Conservation (phyloP, 2,329 filamentous ascomycete species). For the Scedosporium minutisporum region DNA sequence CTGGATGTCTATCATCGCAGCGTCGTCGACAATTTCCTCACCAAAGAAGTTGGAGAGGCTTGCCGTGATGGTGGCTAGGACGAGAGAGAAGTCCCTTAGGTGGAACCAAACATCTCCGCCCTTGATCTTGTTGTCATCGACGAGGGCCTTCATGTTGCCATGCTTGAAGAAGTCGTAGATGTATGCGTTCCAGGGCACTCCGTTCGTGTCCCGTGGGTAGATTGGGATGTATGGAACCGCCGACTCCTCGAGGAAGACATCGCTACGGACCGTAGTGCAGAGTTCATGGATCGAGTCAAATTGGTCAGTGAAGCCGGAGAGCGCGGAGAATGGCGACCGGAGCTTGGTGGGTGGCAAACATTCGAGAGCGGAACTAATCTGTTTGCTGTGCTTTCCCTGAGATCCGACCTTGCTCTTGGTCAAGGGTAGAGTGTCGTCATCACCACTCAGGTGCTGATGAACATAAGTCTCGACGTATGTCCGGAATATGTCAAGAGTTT, state of each 20-base stretch:
- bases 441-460: conserved; percentile 46
- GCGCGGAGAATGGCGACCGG: conserved; percentile 59
- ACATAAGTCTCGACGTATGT: conserved; percentile 62
- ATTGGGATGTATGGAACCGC: conserved; percentile 61
- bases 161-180: conserved; percentile 71
- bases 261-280: conserved; percentile 53
- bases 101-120: conserved; percentile 62
- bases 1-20: conserved; percentile 33
- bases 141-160: conserved; percentile 51
- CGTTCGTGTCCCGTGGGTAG: conserved; percentile 42
- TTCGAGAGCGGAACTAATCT: conserved; percentile 10
- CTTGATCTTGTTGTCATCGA: conserved; percentile 56
- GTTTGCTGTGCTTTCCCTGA: conserved; percentile 13
- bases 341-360: conserved; percentile 31
- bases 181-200: conserved; percentile 52
- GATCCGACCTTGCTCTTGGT: conserved; percentile 38
- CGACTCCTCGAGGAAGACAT: conserved; percentile 65
- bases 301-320: conserved; percentile 57
- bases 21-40: conserved; percentile 21
- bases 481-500: conserved; percentile 56
- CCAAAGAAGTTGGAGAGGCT: conserved; percentile 48
- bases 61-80: conserved; percentile 63
- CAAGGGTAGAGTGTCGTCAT: conserved; percentile 50
- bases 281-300: conserved; percentile 59
- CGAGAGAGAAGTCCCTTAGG: conserved; percentile 48